Evolutionary conservation across 2,329 filamentous ascomycete genomes (phyloP).

Genomic region (Blastomyces emzantsi): DNA sequence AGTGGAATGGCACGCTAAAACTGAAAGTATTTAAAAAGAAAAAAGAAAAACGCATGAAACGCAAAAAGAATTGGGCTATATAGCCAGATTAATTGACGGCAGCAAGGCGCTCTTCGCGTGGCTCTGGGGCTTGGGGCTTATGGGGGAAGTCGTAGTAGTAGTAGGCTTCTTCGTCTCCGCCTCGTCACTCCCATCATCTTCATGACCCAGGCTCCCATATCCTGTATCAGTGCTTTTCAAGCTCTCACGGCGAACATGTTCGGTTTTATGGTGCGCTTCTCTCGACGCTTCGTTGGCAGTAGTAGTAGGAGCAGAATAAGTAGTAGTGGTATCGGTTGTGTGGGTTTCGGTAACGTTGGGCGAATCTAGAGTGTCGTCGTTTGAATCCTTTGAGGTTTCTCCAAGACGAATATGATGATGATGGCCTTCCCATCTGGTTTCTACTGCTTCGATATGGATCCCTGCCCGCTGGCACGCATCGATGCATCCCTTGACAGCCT

Average conservation of each 20-base stretch:
- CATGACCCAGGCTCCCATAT: slow-evolving; percentile 27
- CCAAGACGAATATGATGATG: background rate
- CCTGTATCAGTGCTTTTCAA: slow-evolving; percentile 33
- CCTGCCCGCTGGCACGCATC: slow-evolving; percentile 29
- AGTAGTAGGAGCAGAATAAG: too few species aligned
- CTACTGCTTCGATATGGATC: slow-evolving; percentile 26
- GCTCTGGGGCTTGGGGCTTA: too few species aligned
- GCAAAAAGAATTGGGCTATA: background rate
- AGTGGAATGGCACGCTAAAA: background rate
- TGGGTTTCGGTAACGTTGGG: background rate
- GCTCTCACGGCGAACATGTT: slow-evolving; percentile 18
- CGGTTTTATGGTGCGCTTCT: slow-evolving; percentile 8
- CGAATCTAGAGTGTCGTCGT: too few species aligned
- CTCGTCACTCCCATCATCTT: slow-evolving; percentile 8
- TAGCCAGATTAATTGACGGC: background rate
- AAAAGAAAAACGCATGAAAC: background rate
- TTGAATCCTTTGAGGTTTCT: background rate
- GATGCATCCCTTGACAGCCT: slow-evolving; percentile 33
- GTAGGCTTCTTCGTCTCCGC: background rate
- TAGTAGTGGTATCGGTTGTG: background rate
- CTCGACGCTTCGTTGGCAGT: slow-evolving; percentile 8
- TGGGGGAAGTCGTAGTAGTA: too few species aligned
- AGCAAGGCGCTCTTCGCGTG: background rate
- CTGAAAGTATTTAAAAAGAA: slow-evolving; percentile 16
- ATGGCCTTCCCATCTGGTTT: slow-evolving; percentile 14